These are phyloP conservation scores for Aspergillus japonicus DNA, from an alignment of 2,329 filamentous ascomycete genomes.

Conservation along the genomic window DNA sequence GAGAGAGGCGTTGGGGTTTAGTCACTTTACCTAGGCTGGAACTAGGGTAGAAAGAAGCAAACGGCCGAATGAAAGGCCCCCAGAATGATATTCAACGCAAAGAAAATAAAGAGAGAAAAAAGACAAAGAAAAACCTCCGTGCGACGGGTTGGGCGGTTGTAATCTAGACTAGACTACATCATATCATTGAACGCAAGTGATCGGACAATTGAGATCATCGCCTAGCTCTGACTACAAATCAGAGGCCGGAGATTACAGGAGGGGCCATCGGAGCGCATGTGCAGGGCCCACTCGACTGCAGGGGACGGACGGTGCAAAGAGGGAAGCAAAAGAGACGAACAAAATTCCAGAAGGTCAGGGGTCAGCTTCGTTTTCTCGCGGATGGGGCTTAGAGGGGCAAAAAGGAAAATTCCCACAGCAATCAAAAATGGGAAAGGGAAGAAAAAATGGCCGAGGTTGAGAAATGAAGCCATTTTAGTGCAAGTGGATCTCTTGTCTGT, in stretches of 20 bases:
- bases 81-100: not conserved
- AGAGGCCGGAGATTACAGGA: conserved; percentile 24
- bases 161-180: conserved; percentile 12
- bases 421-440: not conserved
- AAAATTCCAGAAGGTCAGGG: conserved; percentile 25
- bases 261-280: conserved; percentile 18
- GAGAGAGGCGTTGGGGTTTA: not conserved
- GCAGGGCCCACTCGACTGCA: conserved; percentile 19
- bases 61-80: not conserved
- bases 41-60: not conserved
- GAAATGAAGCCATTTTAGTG: conserved; percentile 1
- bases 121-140: conserved; percentile 1
- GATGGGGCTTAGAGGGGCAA: not conserved
- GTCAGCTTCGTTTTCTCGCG: conserved; percentile 12
- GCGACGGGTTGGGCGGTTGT: conserved; percentile 2
- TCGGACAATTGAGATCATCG: conserved; percentile 27
- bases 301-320: conserved; percentile 10
- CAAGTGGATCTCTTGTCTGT: conserved; percentile 14
- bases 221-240: conserved; percentile 21
- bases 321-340: conserved; percentile 2
- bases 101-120: too few relatives aligned
- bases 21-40: not conserved
- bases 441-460: not conserved
- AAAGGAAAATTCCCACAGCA: not conserved
- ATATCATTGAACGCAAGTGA: conserved; percentile 19